Evolutionary conservation across 805 yeast species (phyloP).

Genomic region (Lachancea kluyveri): DNA sequence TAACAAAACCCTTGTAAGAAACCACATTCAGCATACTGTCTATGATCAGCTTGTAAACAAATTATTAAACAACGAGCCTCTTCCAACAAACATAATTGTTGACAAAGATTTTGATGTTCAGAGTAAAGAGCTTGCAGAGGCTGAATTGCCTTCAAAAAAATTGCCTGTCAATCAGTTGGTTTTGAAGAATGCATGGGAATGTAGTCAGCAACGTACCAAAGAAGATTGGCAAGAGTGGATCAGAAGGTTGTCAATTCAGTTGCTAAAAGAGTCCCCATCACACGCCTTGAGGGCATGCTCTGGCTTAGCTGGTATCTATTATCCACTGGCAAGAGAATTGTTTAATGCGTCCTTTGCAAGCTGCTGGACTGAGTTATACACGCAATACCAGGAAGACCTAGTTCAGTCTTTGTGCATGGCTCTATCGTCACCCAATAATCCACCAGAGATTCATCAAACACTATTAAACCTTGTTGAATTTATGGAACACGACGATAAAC

Average conservation of each 20-base stretch:
- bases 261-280: constrained; percentile 88
- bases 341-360: constrained; percentile 94
- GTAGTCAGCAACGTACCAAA: constrained; percentile 77
- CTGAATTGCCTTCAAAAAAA: constrained; percentile 65
- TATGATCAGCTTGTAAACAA: constrained; percentile 80
- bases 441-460: constrained; percentile 93
- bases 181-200: constrained; percentile 85
- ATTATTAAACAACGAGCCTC: constrained; percentile 74
- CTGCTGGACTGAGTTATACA: constrained; percentile 89
- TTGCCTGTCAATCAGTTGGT: constrained; percentile 61
- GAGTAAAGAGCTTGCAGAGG: constrained; percentile 36
- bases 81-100: constrained; percentile 69
- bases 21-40: constrained; percentile 60
- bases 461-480: constrained; percentile 87
- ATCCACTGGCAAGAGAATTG: constrained; percentile 81
- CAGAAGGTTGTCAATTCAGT: constrained; percentile 74
- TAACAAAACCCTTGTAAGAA: constrained; percentile 54
- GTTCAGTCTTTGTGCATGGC: constrained; percentile 84
- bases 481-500: constrained; percentile 96
- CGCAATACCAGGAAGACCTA: constrained; percentile 83
- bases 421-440: constrained; percentile 80
- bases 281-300: constrained; percentile 93
- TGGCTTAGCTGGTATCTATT: constrained; percentile 76
- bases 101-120: constrained; percentile 51
- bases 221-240: constrained; percentile 99